Percentiles rank a stretch among this genome's conserved stretches.
These are phyloP conservation scores for Artemisia annua DNA, from an alignment of 129 eudicot genomes.

Conservation along the genomic window DNA sequence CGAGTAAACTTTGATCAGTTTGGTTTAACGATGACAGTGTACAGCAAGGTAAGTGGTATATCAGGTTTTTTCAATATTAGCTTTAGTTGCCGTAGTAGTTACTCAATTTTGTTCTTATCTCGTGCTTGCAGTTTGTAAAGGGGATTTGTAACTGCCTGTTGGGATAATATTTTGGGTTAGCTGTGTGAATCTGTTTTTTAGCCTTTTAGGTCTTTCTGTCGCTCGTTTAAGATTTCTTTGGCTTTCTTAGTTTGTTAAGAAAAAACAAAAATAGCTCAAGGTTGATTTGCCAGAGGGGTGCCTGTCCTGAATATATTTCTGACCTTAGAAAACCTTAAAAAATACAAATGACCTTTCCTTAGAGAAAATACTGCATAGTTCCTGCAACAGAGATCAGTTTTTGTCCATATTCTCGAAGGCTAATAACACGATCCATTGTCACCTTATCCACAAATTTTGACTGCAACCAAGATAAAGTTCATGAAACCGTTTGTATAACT, in stretches of 20 bases:
- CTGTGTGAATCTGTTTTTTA: background rate
- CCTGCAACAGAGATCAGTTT: no score
- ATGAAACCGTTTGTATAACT: no score
- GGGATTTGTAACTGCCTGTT: background rate
- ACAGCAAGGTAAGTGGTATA: background rate
- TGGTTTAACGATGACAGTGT: background rate
- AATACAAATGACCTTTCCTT: no score
- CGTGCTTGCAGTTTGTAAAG: conserved; percentile 7
- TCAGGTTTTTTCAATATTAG: background rate
- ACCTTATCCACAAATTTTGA: no score
- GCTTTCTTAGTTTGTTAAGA: background rate
- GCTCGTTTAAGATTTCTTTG: background rate
- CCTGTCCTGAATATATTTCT: no score
- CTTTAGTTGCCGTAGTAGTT: background rate
- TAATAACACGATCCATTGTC: no score
- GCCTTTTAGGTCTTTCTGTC: background rate
- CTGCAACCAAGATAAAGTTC: no score
- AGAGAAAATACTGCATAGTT: no score
- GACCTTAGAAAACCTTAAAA: no score
- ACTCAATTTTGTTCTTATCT: background rate
- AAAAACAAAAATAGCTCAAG: no score
- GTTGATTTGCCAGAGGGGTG: no score
- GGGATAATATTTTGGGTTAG: background rate
- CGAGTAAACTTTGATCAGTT: background rate
- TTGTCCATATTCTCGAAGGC: no score